Percentiles rank a stretch among this genome's conserved stretches.
phyloP scores from a whole-genome alignment of 2,329 filamentous ascomycete genomes.

The Ophiostoma ulmi region DNA sequence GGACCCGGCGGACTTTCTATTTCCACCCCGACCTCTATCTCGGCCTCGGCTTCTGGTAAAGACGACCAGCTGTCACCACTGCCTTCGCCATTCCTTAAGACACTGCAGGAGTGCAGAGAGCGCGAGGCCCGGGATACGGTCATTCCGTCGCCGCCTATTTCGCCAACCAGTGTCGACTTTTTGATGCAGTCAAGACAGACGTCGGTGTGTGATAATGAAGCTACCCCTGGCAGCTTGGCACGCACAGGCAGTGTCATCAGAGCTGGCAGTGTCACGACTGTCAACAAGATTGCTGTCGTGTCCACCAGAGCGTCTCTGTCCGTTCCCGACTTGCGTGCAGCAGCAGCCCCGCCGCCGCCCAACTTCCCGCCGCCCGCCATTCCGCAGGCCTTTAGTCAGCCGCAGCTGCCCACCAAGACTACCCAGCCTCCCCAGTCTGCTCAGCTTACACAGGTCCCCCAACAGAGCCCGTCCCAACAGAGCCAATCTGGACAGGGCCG shows the following conservation, averaged over 20 bases:
- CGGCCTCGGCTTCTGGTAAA: background rate
- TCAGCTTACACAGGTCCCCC: background rate
- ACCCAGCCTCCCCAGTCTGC: background rate
- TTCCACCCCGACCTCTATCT: background rate
- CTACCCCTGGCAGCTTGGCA: background rate
- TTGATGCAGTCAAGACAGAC: conserved; percentile 38
- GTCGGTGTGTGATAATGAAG: conserved; percentile 26
- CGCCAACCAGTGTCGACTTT: conserved; percentile 49
- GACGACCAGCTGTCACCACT: conserved; percentile 22
- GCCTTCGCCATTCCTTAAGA: background rate
- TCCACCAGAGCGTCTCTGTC: conserved; percentile 29
- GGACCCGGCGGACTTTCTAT: background rate
- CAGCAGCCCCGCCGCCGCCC: conserved; percentile 9
- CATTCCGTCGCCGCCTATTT: conserved; percentile 44
- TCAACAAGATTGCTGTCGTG: conserved; percentile 3
- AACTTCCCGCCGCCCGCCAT: conserved; percentile 11
- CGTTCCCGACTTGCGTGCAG: conserved; percentile 25
- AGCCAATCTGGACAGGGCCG: conserved; percentile 33
- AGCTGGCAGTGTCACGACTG: background rate
- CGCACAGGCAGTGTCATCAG: background rate
- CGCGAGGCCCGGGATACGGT: background rate
- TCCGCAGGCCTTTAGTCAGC: background rate
- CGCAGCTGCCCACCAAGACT: background rate
- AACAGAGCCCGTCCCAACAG: conserved; percentile 24
- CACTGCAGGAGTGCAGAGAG: background rate